Conservation (phyloP, 2,329 filamentous ascomycete genomes). For the Pseudocercospora fijiensis region DNA sequence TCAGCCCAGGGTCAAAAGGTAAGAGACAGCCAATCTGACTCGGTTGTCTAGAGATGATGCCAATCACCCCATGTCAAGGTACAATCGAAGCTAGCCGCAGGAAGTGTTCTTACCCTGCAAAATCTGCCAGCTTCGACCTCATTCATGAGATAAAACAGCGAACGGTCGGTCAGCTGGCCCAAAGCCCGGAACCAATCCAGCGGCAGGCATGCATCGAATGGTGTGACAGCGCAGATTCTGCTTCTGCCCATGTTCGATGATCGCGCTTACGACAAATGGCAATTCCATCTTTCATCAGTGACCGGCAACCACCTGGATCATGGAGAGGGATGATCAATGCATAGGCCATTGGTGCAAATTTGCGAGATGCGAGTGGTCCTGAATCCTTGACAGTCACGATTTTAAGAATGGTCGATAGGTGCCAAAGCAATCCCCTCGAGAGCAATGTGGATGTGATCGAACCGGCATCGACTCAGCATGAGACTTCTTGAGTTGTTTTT, state of each 20-base stretch:
- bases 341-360: not conserved
- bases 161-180: not conserved
- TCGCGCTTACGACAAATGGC: no score
- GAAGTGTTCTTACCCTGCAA: not conserved
- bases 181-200: not conserved
- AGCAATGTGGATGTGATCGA: not conserved
- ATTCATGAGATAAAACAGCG: no score
- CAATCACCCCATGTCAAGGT: not conserved
- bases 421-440: not conserved
- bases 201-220: not conserved
- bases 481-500: not conserved
- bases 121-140: not conserved
- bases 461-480: not conserved
- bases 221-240: not conserved
- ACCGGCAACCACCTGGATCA: not conserved
- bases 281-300: no score
- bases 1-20: not conserved
- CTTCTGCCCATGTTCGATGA: no score
- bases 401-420: not conserved
- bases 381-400: not conserved
- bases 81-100: not conserved
- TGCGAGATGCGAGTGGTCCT: not conserved
- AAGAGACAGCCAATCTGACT: not conserved
- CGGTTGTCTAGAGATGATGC: not conserved
- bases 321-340: not conserved